A percentile compares a stretch with the other conserved stretches of the same genome.
These are phyloP conservation scores for Fusarium sp. DNA, from an alignment of 2,329 filamentous ascomycete species.

Conservation along the genomic window DNA sequence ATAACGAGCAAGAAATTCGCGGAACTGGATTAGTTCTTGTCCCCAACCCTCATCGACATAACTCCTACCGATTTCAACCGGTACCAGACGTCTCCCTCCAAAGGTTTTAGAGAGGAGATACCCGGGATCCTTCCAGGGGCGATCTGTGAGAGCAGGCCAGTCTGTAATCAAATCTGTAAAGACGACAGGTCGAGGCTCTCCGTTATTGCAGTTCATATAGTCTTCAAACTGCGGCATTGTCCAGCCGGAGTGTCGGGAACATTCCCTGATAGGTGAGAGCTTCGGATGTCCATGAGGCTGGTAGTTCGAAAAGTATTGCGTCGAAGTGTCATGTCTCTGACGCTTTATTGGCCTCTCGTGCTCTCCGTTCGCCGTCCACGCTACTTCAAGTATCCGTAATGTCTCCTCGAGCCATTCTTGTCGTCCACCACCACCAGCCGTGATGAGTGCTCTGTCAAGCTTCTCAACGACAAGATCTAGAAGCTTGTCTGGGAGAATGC, in stretches of 20 bases:
- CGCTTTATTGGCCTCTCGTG: constrained; percentile 41
- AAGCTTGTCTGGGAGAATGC: constrained; percentile 22
- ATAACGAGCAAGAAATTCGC: constrained; percentile 73
- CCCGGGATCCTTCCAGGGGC: constrained; percentile 76
- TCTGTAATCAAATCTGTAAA: constrained; percentile 70
- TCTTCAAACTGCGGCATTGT: constrained; percentile 70
- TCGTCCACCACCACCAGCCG: constrained; percentile 72
- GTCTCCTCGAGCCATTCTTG: constrained; percentile 63
- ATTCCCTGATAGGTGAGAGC: constrained; percentile 40
- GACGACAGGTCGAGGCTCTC: constrained; percentile 71
- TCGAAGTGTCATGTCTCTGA: constrained; percentile 9
- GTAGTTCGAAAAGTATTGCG: constrained; percentile 40
- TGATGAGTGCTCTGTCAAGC: constrained; percentile 82
- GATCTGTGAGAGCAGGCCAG: constrained; percentile 81
- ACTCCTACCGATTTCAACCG: constrained; percentile 85
- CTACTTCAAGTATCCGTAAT: constrained; percentile 56
- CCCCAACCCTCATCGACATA: constrained; percentile 90
- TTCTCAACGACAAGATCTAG: constrained; percentile 70
- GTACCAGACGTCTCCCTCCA: constrained; percentile 81
- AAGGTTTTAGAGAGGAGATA: constrained; percentile 84
- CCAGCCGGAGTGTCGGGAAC: constrained; percentile 53
- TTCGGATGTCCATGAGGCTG: constrained; percentile 49
- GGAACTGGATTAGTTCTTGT: constrained; percentile 82
- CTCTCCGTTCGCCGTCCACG: constrained; percentile 35
- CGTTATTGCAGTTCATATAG: constrained; percentile 63